phyloP scores from a whole-genome alignment of 768 basidiomycete genomes.

The Podaxis sp. region DNA sequence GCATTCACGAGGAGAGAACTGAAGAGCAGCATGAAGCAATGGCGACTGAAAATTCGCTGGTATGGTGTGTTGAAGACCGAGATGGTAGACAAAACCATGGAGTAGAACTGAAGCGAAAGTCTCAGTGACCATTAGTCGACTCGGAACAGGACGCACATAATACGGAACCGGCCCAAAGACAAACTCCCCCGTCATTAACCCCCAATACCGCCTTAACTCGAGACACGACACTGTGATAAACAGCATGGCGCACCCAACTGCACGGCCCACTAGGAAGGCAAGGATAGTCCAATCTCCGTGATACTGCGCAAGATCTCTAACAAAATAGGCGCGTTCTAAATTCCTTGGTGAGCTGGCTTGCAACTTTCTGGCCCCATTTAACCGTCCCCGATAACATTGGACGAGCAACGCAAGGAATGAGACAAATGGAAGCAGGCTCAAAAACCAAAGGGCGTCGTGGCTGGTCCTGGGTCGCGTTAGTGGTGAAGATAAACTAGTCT shows the following conservation, averaged over 20 bases:
- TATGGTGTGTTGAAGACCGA: background rate
- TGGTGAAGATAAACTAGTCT: background rate
- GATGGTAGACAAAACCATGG: background rate
- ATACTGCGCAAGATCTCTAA: conserved; percentile 33
- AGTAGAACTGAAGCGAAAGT: background rate
- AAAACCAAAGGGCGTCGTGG: conserved; percentile 1
- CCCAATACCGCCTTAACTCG: background rate
- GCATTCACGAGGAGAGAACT: conserved; percentile 42
- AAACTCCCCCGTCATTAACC: background rate
- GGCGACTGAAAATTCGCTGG: background rate
- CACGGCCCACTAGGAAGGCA: conserved; percentile 45
- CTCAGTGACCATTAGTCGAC: background rate
- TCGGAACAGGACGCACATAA: conserved; percentile 1
- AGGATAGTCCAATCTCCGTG: conserved; percentile 51
- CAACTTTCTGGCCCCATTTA: background rate
- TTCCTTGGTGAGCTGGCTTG: background rate
- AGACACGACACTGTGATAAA: conserved; percentile 24
- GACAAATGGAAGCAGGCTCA: background rate
- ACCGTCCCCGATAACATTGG: background rate
- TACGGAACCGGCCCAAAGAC: background rate
- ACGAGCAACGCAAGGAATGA: background rate
- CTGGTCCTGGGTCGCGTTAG: background rate
- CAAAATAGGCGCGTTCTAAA: too few relatives aligned
- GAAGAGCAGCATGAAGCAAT: conserved; percentile 29
- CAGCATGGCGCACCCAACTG: conserved; percentile 44